A percentile compares a stretch with the other conserved stretches of the same genome.
Conservation (phyloP, 2,329 filamentous ascomycete genomes). For the Aquanectria penicillioides region DNA sequence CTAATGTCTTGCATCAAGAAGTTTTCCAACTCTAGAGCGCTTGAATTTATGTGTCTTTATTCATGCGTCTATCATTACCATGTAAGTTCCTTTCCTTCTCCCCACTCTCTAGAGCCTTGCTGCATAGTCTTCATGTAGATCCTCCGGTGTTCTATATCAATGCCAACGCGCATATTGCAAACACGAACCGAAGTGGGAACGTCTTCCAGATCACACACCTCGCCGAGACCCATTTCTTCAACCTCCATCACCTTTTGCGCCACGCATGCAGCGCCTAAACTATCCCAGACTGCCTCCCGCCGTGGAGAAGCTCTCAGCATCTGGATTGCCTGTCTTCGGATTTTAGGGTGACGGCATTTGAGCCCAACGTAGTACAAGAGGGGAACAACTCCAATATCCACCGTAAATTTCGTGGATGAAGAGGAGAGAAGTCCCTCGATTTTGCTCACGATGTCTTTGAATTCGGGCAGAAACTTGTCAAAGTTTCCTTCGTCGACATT, state of each 20-base stretch:
- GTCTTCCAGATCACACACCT: constrained; percentile 7
- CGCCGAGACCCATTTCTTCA: constrained; percentile 21
- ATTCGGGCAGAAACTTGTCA: constrained; percentile 14
- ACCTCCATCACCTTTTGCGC: constrained; percentile 16
- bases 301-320: constrained; percentile 21
- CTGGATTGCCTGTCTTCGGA: constrained; percentile 22
- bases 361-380: constrained; percentile 29
- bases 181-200: constrained; percentile 17
- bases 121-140: constrained; percentile 18
- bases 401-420: constrained; percentile 10
- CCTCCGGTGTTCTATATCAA: constrained; percentile 19
- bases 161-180: constrained; percentile 12
- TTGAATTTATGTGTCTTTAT: too few relatives aligned
- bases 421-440: constrained; percentile 1
- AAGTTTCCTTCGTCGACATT: constrained; percentile 9
- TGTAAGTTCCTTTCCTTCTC: constrained; percentile 16
- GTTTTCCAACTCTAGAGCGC: too few relatives aligned
- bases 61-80: too few relatives aligned
- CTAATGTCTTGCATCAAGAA: too few relatives aligned
- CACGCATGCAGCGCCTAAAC: constrained; percentile 21
- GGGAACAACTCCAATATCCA: constrained; percentile 25
- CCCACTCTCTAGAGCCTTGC: constrained; percentile 10
- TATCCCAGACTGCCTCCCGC: constrained; percentile 31
- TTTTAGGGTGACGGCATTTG: constrained; percentile 28
- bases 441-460: constrained; percentile 17